phyloP scores from a whole-genome alignment of 768 basidiomycete species.

The Tylopilus felleus region DNA sequence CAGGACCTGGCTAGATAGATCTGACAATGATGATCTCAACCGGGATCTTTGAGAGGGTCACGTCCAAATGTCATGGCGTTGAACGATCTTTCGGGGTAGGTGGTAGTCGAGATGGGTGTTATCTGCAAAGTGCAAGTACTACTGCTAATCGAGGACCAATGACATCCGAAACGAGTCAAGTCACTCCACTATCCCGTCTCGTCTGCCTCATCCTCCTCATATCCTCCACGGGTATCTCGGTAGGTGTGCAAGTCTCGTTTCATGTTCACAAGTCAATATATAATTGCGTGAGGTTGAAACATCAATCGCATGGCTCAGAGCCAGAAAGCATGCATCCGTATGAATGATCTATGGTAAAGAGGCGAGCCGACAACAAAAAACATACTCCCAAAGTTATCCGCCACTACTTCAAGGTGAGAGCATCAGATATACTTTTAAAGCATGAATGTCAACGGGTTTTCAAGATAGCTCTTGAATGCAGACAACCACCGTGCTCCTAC shows the following conservation, averaged over 20 bases:
- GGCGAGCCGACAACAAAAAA: conserved; percentile 5
- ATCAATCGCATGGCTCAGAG: conserved; percentile 3
- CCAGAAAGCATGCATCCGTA: conserved; percentile 16
- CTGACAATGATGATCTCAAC: conserved; percentile 24
- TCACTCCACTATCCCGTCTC: too few species aligned
- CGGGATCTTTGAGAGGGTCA: conserved; percentile 31
- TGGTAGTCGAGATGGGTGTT: conserved; percentile 1
- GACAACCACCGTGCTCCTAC: conserved; percentile 89
- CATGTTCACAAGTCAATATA: conserved; percentile 2
- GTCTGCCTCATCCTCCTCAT: not conserved
- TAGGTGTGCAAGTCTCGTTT: too few species aligned
- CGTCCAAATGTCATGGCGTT: conserved; percentile 14
- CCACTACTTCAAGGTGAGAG: not conserved
- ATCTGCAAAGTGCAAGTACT: not conserved
- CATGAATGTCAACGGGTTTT: conserved; percentile 97
- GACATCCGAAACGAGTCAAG: too few species aligned
- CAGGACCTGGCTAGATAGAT: conserved; percentile 10
- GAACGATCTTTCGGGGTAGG: conserved; percentile 21
- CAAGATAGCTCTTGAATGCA: conserved; percentile 93
- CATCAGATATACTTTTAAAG: conserved; percentile 46
- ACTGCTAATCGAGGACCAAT: too few species aligned
- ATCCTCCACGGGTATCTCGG: too few species aligned
- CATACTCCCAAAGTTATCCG: conserved; percentile 1
- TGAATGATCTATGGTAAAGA: conserved; percentile 24
- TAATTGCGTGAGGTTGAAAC: conserved; percentile 5